Conservation (phyloP, 345 rosid genomes). For the Lumnitzera racemosa region DNA sequence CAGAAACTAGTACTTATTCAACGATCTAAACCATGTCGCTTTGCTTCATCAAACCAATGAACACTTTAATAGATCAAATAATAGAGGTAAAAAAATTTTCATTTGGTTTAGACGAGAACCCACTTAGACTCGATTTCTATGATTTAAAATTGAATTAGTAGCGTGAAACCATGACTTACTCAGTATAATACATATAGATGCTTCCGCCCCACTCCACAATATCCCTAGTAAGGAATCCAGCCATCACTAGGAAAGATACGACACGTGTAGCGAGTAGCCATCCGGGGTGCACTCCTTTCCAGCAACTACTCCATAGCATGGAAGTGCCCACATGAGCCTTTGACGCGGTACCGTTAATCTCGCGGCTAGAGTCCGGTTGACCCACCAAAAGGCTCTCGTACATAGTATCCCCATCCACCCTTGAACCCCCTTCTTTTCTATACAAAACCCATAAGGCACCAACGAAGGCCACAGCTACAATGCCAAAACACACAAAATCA, state of each 20-base stretch:
- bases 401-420: conserved; percentile 16
- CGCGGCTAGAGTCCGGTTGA: conserved; percentile 21
- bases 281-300: conserved; percentile 73
- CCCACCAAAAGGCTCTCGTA: conserved; percentile 39
- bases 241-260: conserved; percentile 50
- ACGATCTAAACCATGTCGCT: no score
- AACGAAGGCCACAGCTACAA: conserved; percentile 44
- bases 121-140: not conserved
- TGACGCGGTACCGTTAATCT: conserved; percentile 18
- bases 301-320: conserved; percentile 74
- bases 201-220: conserved; percentile 36
- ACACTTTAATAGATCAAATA: not conserved
- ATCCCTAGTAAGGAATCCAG: conserved; percentile 55
- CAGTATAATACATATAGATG: conserved; percentile 75
- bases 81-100: not conserved
- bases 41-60: no score
- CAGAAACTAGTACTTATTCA: no score
- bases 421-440: conserved; percentile 37
- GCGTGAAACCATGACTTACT: conserved; percentile 29
- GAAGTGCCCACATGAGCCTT: conserved; percentile 33
- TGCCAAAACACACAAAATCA: conserved; percentile 68
- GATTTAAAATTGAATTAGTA: not conserved
- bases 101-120: not conserved
- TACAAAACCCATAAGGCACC: conserved; percentile 53
- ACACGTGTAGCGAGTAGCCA: conserved; percentile 74